These are phyloP conservation scores for Suillus plorans DNA, from an alignment of 768 basidiomycete genomes.

Conservation along the genomic window DNA sequence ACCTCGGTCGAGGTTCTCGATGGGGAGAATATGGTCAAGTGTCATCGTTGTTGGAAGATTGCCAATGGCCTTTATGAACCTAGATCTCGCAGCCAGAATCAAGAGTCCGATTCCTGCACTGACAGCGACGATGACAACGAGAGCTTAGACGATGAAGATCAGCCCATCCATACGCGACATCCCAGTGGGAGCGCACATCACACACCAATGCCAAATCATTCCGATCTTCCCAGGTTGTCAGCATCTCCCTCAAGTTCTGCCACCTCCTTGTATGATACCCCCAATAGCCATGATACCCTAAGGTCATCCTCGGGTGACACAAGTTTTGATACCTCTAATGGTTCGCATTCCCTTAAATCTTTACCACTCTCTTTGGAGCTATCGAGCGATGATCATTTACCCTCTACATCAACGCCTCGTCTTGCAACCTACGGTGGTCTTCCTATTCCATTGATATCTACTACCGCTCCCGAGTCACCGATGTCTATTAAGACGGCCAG, in stretches of 20 bases:
- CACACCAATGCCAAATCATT: neutral
- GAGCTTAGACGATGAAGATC: neutral
- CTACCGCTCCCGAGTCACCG: constrained; percentile 45
- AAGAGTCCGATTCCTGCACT: constrained; percentile 29
- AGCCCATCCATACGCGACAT: neutral
- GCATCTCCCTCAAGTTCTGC: constrained; percentile 31
- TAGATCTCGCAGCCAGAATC: constrained; percentile 16
- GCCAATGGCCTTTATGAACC: constrained; percentile 61
- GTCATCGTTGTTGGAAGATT: constrained; percentile 92
- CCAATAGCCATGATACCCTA: constrained; percentile 24
- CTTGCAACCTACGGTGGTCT: constrained; percentile 38
- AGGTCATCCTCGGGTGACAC: constrained; percentile 13
- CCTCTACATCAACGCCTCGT: constrained; percentile 18
- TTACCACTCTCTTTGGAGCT: constrained; percentile 31
- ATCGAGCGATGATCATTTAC: constrained; percentile 20
- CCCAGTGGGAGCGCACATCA: neutral
- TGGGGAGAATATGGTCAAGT: constrained; percentile 93
- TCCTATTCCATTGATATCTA: constrained; percentile 56
- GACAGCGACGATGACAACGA: constrained; percentile 34
- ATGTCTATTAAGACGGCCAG: constrained; percentile 20
- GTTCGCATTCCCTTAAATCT: constrained; percentile 22
- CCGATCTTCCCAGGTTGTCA: neutral
- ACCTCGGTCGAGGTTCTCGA: constrained; percentile 92
- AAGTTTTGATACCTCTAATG: constrained; percentile 21
- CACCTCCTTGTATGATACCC: constrained; percentile 39